Evolutionary conservation across 2,329 filamentous ascomycete genomes (phyloP), one percentile per base, ranked within the genome.

Genomic region (Cercospora citrullina): DNA sequence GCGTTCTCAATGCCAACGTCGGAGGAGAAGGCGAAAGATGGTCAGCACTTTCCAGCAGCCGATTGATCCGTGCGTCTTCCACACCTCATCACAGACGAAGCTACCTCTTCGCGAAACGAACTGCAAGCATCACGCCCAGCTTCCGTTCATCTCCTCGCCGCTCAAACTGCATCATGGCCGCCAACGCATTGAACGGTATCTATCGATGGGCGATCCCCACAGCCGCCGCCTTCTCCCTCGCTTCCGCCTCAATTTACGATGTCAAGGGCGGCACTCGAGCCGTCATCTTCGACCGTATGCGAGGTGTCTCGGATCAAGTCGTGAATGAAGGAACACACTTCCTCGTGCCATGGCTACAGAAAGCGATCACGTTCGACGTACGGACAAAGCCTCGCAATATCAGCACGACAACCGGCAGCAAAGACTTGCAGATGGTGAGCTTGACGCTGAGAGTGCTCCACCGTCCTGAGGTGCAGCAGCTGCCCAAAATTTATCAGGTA

Each of bases 351-450:
- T 99, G 95, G 95, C 84, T 99, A 79, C 95, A 99, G 83, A 91
- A 89, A 82, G 92, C 91, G 76, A 93, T 99, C 83, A 86, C 96
- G 80, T 99, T 96, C 80, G 95, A 99, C 84, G 95, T 99, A 73
- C 90, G 95, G 72, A 99, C 96, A 67, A 96, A 96, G 87, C 95
- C 95, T 70, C 88, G 95, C 79, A 98, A 97, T 81, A 98, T 99
- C 80, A 92, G 91, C 73, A 99, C 95, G 30, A 99, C 95, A 26
- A 99, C 95, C 12, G 95, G 95, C 68, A 94, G 91, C 87, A 99
- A 99, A 88, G 95, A 99, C 84, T 83, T 99, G 86, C 95, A 99
- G 85, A 99, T 99, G 95, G 95, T 99, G 78, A 97, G 93, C 87
- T 87, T 99, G 86, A 99, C 95, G 64, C 87, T 99, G 79, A 88